Base-by-base conservation (phyloP, 306 rosid species). In the Trichosanthes cucumerina region DNA sequence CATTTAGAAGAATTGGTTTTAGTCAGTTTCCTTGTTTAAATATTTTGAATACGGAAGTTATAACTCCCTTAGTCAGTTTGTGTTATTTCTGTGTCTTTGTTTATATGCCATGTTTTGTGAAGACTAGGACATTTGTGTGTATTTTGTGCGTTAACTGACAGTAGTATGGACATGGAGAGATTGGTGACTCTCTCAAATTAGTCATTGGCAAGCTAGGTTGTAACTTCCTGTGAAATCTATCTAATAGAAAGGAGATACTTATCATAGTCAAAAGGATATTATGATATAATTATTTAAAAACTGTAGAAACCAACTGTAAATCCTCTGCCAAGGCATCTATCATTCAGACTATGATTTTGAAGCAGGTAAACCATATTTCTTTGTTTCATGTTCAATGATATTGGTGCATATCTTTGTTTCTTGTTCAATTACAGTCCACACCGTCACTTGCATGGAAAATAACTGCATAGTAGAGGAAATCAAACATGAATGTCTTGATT, bases 201-300 rank as follows among this genome's bases (percentile, higher is more conserved):
- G 39, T 60, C 39, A 7, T 60, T 60, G 39, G 68, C 39, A 28
- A 60, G 68, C 13, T 60, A 6, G 68, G 39, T 15, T 13, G 68
- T 28, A 5, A 60, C 5, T 60, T 60, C n/a, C 68, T 28, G 4
- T 14, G 66, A 60, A 60, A 28, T 6, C 19, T 60, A 28, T 60
- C 39, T 6, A 16, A 60, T 13, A 5, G 68, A 60, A 60, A 13
- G n/a, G 10, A 34, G 3, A 28, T 6, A 26, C 7, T 39, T 28
- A 60, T 15, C 38, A 2, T 2, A 6, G 82, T 80, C 79, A 84
- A 41, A 73, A 46, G 36, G 78, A 54, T 33, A 78, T 26, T 75
- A 54, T 52, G 68, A 78, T 44, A 28, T 18, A 49, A 14, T 72
- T 24, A 34, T 12, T 38, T 33, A 7, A 44, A 12, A 8, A 15